phyloP scores from a whole-genome alignment of 345 rosid genomes.

The Euphorbia tirucalli region DNA sequence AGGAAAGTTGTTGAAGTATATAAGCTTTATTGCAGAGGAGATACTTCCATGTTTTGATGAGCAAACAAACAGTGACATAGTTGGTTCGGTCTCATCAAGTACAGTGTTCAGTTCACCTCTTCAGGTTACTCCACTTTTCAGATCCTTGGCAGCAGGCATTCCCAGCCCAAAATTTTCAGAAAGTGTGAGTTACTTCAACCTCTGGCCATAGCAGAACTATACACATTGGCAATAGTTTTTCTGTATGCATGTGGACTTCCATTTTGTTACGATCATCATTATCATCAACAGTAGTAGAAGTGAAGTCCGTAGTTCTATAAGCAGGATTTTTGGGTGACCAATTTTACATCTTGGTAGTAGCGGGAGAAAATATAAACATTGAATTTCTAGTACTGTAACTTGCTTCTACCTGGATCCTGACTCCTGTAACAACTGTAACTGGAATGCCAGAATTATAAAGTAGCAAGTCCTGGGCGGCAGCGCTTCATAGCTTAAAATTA shows the following conservation, averaged over 20 bases:
- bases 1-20: no score
- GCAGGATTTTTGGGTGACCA: neutral
- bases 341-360: neutral
- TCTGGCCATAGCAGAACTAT: slow-evolving; percentile 3
- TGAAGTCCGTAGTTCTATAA: neutral
- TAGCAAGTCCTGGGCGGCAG: neutral
- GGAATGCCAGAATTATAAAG: neutral
- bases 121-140: slow-evolving; percentile 90
- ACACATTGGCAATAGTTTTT: slow-evolving; percentile 1
- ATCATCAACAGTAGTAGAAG: neutral
- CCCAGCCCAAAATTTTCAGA: slow-evolving; percentile 98
- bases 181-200: slow-evolving; percentile 64
- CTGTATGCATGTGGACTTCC: slow-evolving; percentile 2
- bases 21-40: slow-evolving; percentile 32
- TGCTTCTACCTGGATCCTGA: neutral
- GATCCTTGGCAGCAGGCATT: slow-evolving; percentile 93
- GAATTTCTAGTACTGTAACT: neutral
- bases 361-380: neutral
- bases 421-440: neutral
- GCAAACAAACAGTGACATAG: slow-evolving; percentile 33
- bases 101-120: slow-evolving; percentile 74
- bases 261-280: neutral
- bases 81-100: slow-evolving; percentile 46
- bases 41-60: slow-evolving; percentile 41
- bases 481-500: neutral